Percentiles rank a stretch among this genome's conserved stretches.
Conservation (phyloP, 2,329 filamentous ascomycete genomes). For the Coniochaeta hoffmannii region DNA sequence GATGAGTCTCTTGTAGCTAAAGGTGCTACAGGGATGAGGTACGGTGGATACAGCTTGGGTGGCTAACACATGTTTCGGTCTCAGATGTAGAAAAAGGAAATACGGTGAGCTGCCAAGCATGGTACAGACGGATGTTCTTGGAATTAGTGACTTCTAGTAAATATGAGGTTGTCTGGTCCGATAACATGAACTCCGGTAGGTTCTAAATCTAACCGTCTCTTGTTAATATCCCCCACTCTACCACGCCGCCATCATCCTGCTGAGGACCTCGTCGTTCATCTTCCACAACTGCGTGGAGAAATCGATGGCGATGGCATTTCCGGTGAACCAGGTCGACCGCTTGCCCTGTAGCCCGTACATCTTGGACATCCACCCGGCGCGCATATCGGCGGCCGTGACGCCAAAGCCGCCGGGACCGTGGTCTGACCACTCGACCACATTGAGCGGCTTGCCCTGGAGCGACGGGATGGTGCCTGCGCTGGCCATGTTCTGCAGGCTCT, state of each 20-base stretch:
- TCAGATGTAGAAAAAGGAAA: no score
- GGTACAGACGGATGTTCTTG: no score
- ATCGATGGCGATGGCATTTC: constrained; percentile 13
- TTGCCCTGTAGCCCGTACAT: constrained; percentile 15
- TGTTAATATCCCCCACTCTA: no score
- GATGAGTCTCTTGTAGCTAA: no score
- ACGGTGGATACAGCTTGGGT: no score
- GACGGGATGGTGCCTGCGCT: constrained; percentile 9
- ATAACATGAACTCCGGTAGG: no score
- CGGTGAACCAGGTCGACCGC: constrained; percentile 15
- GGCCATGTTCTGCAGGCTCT: constrained; percentile 11
- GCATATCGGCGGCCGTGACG: constrained; percentile 11
- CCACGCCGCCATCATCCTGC: background rate
- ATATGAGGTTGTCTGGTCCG: no score
- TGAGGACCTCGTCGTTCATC: constrained; percentile 12
- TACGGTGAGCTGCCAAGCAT: no score
- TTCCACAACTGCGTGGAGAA: constrained; percentile 16
- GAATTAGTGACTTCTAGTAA: no score
- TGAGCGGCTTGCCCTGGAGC: background rate
- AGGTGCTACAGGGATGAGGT: no score
- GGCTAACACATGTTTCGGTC: no score
- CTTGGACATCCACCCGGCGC: constrained; percentile 12
- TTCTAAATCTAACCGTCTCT: no score
- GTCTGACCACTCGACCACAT: constrained; percentile 7
- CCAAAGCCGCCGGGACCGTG: constrained; percentile 8